phyloP scores from a whole-genome alignment of 768 basidiomycete species.

The Leccinellum rugosiceps region DNA sequence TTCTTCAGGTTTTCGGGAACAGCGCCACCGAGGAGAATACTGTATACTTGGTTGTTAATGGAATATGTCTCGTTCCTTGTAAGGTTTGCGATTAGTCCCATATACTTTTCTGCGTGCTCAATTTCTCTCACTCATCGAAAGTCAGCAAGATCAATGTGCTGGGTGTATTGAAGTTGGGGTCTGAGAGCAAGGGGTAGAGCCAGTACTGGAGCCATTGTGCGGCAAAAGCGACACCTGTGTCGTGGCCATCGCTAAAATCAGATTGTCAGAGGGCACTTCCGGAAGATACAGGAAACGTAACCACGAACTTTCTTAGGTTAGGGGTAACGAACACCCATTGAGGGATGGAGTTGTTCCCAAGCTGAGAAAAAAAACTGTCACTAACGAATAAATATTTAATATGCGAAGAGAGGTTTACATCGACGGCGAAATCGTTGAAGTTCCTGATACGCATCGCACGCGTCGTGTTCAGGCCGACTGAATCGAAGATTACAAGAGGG shows the following conservation, averaged over 20 bases:
- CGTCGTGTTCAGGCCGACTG: constrained; percentile 38
- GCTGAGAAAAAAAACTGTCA: constrained; percentile 4
- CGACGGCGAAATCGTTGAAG: constrained; percentile 60
- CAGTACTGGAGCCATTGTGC: constrained; percentile 46
- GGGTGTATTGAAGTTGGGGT: constrained; percentile 51
- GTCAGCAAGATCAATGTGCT: constrained; percentile 56
- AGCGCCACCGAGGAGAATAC: constrained; percentile 42
- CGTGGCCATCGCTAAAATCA: constrained; percentile 51
- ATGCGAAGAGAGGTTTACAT: constrained; percentile 30
- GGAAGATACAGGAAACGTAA: neutral
- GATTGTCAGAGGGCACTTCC: neutral
- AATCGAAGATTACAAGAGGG: constrained; percentile 50
- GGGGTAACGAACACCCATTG: constrained; percentile 64
- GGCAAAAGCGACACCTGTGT: constrained; percentile 50
- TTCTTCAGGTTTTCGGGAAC: constrained; percentile 41
- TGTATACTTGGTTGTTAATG: constrained; percentile 45
- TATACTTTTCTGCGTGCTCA: neutral
- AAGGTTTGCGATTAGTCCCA: neutral
- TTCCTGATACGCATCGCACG: constrained; percentile 48
- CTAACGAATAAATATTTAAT: neutral
- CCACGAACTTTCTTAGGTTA: constrained; percentile 38
- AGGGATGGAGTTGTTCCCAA: constrained; percentile 42
- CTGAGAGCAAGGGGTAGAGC: constrained; percentile 47
- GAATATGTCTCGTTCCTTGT: constrained; percentile 25
- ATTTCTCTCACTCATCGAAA: constrained; percentile 52